Evolutionary conservation across 139 green algal genomes (phyloP), one percentile per base, ranked within the genome.

Genomic region (Tetradesmus lagerheimii): DNA sequence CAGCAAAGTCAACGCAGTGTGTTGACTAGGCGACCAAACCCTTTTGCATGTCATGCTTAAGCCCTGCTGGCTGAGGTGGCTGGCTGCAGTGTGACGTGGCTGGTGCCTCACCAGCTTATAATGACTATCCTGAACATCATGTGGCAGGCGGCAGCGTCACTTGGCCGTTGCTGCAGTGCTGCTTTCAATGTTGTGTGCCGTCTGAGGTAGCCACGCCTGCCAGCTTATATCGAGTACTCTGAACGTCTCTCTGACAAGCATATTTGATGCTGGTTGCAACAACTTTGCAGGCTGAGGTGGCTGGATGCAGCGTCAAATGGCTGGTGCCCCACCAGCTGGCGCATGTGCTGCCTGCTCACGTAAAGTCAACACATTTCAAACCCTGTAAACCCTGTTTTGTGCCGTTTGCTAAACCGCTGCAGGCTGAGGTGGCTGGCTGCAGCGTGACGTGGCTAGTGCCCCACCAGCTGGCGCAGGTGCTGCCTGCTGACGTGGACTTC

Each of bases 401-500:
- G 6, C 18, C 15, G 25, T 66, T 25, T 29, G 4, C 18, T 66
- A 25, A 66, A 66, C 38, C 43, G n/a, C 74, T 76, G 57, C 95
- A 98, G 94, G 98, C 98, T 2, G 96, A 99, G 92, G 93, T 99
- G 38, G 82, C 95, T 83, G 98, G 98, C 6, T 95, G 99, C 93
- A 74, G 74, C 31, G 92, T 99, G 67, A 99, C 98, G 50, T 99
- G 98, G 98, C 93, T 99, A 38, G 95, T 98, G 71, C 98, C 98
- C 0, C 98, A 99, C 93, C 88, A 95, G 83, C 91, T 98, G 67
- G 89, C 93, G 6, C 96, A 98, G 92, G 94, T 98, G 76, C 90
- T 99, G 86, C 97, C 98, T 29, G 80, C 91, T 23, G 98, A 99
- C 89, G 98, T 99, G 43, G 98, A 99, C 94, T 99, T 97, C 94